Conservation (phyloP, 139 green algal genomes). For the Diplosphaera chodatii region DNA sequence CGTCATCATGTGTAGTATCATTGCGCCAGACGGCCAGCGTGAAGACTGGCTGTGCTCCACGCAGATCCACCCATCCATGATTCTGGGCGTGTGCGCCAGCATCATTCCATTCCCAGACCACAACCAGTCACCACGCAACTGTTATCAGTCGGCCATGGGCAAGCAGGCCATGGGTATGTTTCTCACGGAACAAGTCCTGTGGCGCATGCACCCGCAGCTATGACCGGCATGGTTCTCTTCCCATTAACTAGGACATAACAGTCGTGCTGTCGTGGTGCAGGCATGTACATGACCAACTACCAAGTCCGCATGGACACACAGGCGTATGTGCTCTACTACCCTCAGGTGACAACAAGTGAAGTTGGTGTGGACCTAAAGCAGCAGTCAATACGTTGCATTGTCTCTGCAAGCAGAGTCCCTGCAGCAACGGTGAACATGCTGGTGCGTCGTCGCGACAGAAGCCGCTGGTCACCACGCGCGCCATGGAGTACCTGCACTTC, state of each 20-base stretch:
- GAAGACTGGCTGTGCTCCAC: no score
- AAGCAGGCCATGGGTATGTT: slow-evolving; percentile 92
- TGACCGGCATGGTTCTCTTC: no score
- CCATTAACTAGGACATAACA: no score
- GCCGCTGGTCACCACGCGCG: slow-evolving; percentile 82
- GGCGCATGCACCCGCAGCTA: no score
- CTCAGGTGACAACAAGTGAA: slow-evolving; percentile 16
- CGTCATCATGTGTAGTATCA: no score
- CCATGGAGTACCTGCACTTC: slow-evolving; percentile 89
- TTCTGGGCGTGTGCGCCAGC: slow-evolving; percentile 94
- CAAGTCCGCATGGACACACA: slow-evolving; percentile 70
- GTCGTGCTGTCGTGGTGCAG: slow-evolving; percentile 38
- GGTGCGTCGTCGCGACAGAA: slow-evolving; percentile 62
- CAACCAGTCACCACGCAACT: slow-evolving; percentile 96
- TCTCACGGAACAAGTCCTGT: slow-evolving; percentile 71
- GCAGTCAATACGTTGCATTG: no score
- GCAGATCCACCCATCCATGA: slow-evolving; percentile 93
- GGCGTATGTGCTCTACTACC: slow-evolving; percentile 94
- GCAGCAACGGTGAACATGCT: no score
- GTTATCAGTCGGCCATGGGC: slow-evolving; percentile 92
- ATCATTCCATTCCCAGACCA: slow-evolving; percentile 99
- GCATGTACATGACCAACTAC: slow-evolving; percentile 89
- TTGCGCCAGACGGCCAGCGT: no score
- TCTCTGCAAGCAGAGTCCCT: no score
- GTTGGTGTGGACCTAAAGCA: no score